Evolutionary conservation across 148 eudicot species (phyloP).

Genomic region (Rhododendron ferrugineum): DNA sequence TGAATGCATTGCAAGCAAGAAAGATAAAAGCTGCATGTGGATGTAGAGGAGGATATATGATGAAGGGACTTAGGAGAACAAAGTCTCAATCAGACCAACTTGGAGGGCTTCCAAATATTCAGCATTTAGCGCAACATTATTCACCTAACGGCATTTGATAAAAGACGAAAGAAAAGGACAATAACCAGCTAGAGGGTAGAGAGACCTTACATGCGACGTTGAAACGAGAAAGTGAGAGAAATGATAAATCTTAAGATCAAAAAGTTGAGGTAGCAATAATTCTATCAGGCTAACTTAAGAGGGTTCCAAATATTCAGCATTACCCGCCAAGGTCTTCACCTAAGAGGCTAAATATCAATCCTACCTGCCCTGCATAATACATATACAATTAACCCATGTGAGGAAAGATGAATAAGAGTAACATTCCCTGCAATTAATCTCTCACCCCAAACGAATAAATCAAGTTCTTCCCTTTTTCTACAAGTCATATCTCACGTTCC

Average conservation of each 20-base stretch:
- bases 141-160: too few species aligned
- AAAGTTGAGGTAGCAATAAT: background rate
- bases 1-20: background rate
- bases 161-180: background rate
- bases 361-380: background rate
- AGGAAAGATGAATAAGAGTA: background rate
- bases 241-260: background rate
- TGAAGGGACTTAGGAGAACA: background rate
- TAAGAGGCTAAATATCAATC: background rate
- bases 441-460: constrained; percentile 3
- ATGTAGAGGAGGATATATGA: background rate
- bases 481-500: constrained; percentile 59
- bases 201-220: background rate
- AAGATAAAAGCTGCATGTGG: background rate
- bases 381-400: background rate
- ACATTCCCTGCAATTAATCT: background rate
- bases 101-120: background rate
- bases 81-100: background rate
- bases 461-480: constrained; percentile 10
- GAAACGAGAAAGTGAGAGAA: background rate
- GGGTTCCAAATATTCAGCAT: background rate
- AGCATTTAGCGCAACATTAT: background rate
- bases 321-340: background rate
- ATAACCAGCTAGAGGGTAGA: background rate
- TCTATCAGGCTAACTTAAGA: too few species aligned